Conservation (phyloP, 2,329 filamentous ascomycete species). For the Pyrenochaeta sp. region DNA sequence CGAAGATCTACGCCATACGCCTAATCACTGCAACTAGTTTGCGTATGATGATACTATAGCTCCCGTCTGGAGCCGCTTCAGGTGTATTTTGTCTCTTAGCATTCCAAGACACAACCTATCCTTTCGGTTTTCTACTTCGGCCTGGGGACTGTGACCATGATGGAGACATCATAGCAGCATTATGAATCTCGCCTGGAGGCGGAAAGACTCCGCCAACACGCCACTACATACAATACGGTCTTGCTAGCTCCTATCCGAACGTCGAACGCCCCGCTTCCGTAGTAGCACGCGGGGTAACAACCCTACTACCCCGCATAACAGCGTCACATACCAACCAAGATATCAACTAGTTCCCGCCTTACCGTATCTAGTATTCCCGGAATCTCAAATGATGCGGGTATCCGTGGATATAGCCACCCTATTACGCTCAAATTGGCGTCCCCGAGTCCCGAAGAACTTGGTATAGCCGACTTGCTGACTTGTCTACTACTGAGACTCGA, state of each 20-base stretch:
- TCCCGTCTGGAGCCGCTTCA: slow-evolving; percentile 2
- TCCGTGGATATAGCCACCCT: neutral
- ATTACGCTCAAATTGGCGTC: neutral
- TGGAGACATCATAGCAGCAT: slow-evolving; percentile 12
- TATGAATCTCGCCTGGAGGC: slow-evolving; percentile 6
- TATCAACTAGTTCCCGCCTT: slow-evolving; percentile 10
- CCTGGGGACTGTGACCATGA: slow-evolving; percentile 13
- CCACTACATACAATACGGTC: slow-evolving; percentile 14
- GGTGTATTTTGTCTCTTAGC: slow-evolving; percentile 1
- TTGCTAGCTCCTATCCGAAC: slow-evolving; percentile 20
- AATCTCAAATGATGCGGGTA: slow-evolving; percentile 1
- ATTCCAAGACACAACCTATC: slow-evolving; percentile 2
- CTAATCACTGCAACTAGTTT: slow-evolving; percentile 5
- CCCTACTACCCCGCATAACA: slow-evolving; percentile 28
- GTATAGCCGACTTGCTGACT: neutral
- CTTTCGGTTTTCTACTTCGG: slow-evolving; percentile 14
- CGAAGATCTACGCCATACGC: slow-evolving; percentile 18
- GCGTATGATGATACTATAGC: slow-evolving; percentile 1
- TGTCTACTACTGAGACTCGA: no score
- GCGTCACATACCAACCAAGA: neutral
- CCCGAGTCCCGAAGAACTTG: neutral
- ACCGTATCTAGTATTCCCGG: slow-evolving; percentile 17
- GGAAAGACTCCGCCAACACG: slow-evolving; percentile 16
- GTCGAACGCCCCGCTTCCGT: slow-evolving; percentile 16
- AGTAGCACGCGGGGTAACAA: slow-evolving; percentile 28